Evolutionary conservation across 2,329 filamentous ascomycete genomes (phyloP).

Genomic region (Pochonia chlamydosporia): DNA sequence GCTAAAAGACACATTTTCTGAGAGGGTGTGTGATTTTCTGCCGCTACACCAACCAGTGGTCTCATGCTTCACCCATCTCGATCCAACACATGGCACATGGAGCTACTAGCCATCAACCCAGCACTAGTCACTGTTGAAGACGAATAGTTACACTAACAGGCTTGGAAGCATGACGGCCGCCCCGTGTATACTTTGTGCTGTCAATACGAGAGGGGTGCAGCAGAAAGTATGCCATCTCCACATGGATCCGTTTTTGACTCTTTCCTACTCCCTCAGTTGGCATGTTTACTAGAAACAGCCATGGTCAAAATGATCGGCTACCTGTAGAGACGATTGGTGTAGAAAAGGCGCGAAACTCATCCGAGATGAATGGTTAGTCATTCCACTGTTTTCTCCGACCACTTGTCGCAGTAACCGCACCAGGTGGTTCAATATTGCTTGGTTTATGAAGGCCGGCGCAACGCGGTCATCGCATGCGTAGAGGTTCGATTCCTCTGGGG

Average conservation of each 20-base stretch:
- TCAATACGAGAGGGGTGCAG: background rate
- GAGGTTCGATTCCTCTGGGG: too few relatives aligned
- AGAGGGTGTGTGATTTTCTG: too few relatives aligned
- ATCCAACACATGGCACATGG: slow-evolving; percentile 1
- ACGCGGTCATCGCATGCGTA: too few relatives aligned
- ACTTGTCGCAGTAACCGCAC: too few relatives aligned
- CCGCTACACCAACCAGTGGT: too few relatives aligned
- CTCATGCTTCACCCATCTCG: background rate
- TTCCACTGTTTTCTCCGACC: too few relatives aligned
- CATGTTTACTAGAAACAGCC: background rate
- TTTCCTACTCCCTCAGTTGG: background rate
- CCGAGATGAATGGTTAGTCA: background rate
- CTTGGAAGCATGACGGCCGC: slow-evolving; percentile 8
- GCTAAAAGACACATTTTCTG: too few relatives aligned
- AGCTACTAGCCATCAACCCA: background rate
- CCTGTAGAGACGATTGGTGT: background rate
- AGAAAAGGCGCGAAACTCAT: too few relatives aligned
- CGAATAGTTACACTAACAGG: slow-evolving; percentile 12
- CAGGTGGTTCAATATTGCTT: too few relatives aligned
- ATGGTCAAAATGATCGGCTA: background rate
- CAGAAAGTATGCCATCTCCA: slow-evolving; percentile 3
- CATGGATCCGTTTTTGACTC: background rate
- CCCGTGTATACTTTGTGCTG: background rate
- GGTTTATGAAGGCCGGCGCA: too few relatives aligned
- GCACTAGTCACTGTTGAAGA: slow-evolving; percentile 5